Evolutionary conservation across 768 basidiomycete genomes (phyloP).

Genomic region (Leccinum disarticulatum): DNA sequence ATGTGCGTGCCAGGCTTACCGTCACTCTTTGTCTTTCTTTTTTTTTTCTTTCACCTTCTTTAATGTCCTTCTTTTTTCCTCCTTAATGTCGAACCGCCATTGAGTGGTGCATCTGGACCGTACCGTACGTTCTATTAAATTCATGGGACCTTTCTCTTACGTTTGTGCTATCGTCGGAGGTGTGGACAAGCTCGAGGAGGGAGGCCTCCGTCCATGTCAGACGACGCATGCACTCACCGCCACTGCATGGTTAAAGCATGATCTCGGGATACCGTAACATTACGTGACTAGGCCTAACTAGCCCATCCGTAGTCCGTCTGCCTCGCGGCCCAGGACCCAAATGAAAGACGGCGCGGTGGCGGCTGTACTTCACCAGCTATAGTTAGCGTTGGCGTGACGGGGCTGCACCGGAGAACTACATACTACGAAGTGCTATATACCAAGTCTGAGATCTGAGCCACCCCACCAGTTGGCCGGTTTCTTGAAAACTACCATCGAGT

Average conservation of each 20-base stretch:
- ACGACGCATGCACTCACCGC: conserved; percentile 25
- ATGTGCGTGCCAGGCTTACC: conserved; percentile 8
- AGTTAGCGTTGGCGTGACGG: no score
- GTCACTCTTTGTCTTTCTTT: conserved; percentile 5
- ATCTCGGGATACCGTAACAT: conserved; percentile 30
- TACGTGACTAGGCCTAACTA: conserved; percentile 21
- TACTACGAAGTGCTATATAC: no score
- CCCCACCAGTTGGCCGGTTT: not conserved
- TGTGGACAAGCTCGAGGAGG: conserved; percentile 1
- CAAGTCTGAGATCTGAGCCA: no score
- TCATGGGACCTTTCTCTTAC: conserved; percentile 13
- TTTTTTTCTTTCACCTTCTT: conserved; percentile 3
- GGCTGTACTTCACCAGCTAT: not conserved
- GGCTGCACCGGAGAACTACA: no score
- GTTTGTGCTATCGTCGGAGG: conserved; percentile 15
- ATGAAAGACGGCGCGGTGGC: conserved; percentile 10
- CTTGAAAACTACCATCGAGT: not conserved
- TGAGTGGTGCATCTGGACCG: conserved; percentile 16
- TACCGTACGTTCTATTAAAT: conserved; percentile 20
- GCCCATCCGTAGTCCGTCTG: conserved; percentile 9
- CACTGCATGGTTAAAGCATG: conserved; percentile 31
- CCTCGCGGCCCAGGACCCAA: conserved; percentile 13
- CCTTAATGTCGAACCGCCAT: conserved; percentile 20
- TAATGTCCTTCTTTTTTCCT: conserved; percentile 3
- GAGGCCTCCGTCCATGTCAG: not conserved